Evolutionary conservation across 2,329 filamentous ascomycete genomes (phyloP), one percentile per base, ranked within the genome.

Genomic region (Fusarium solani-melongenae): DNA sequence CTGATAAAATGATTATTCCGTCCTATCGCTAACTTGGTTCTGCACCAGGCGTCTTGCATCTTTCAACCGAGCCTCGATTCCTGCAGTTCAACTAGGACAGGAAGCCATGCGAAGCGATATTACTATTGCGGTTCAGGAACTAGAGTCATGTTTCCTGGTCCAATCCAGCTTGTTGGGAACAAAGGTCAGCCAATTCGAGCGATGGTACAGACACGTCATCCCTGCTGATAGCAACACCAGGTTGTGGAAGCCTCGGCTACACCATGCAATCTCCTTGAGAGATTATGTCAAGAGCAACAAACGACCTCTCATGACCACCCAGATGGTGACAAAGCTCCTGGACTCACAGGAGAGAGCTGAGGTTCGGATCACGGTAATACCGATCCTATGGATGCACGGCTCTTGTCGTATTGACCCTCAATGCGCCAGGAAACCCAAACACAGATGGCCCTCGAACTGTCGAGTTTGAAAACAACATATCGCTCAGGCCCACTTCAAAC

Each of bases 151-250:
- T 9, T 49, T 49, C 24, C 24, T 12, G 9, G 3, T 0, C 2
- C 44, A 49, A 1, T 17, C 44, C 11, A 24, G 44, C 44, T 1
- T 29, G 9, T 1, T 49, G 1, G 9, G 15, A 29, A 27, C 15
- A 15, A 27, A n/a, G 44, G 44, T 49, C 3, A n/a, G 44, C 1
- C 15, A 11, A 14, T 11, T 2, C 41, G 3, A 5, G 41, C 0
- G 8, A 14, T 7, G 9, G 5, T 1, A 1, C 1, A 1, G 1
- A 1, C 14, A 14, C 7, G 1, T 0, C 22, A 17, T 46, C 22
- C 7, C 22, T 3, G 8, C 5, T 46, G 14, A 46, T 14, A 46
- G 9, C 0, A 14, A 17, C 0, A 1, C 1, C 2, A 46, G 44
- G 44, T 46, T 11, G 14, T 2, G 6, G 44, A 49, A 8, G 8